Conservation (phyloP, 768 basidiomycete genomes). For the Phlebiopsis flavidoalba region DNA sequence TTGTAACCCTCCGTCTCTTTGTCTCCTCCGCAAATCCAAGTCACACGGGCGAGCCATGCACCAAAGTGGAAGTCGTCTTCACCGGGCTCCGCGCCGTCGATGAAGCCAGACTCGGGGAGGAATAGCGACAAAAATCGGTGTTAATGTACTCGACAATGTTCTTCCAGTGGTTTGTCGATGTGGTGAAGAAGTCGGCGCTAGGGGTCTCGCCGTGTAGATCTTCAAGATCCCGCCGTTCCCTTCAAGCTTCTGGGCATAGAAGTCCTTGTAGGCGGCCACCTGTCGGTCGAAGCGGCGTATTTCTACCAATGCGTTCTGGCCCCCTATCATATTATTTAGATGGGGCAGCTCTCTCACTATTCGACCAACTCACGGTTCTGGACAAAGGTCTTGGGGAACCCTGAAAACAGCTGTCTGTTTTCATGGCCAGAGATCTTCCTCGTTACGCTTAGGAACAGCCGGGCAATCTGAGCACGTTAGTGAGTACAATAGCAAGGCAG, state of each 20-base stretch:
- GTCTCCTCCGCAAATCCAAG: slow-evolving; percentile 31
- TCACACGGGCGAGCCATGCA: slow-evolving; percentile 48
- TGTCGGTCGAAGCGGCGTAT: slow-evolving; percentile 28
- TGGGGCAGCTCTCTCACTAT: not conserved
- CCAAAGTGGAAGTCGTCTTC: slow-evolving; percentile 54
- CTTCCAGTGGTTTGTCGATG: slow-evolving; percentile 34
- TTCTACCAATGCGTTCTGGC: slow-evolving; percentile 39
- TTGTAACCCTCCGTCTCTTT: slow-evolving; percentile 32
- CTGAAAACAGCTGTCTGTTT: slow-evolving; percentile 28
- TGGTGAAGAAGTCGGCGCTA: slow-evolving; percentile 34
- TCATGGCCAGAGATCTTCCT: slow-evolving; percentile 44
- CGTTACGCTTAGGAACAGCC: slow-evolving; percentile 35
- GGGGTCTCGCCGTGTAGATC: slow-evolving; percentile 34
- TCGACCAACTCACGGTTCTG: slow-evolving; percentile 32
- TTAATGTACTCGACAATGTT: slow-evolving; percentile 32
- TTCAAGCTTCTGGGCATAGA: slow-evolving; percentile 39
- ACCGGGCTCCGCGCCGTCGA: slow-evolving; percentile 41
- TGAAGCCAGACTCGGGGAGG: slow-evolving; percentile 40
- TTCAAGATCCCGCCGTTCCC: slow-evolving; percentile 36
- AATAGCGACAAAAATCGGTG: slow-evolving; percentile 33
- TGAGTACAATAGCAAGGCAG: not conserved
- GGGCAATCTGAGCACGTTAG: no score
- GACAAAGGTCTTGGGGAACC: slow-evolving; percentile 31
- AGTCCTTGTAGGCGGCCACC: slow-evolving; percentile 33
- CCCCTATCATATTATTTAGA: slow-evolving; percentile 21